Conservation (phyloP, 441 rosid genomes). For the Bruguiera hainesii region DNA sequence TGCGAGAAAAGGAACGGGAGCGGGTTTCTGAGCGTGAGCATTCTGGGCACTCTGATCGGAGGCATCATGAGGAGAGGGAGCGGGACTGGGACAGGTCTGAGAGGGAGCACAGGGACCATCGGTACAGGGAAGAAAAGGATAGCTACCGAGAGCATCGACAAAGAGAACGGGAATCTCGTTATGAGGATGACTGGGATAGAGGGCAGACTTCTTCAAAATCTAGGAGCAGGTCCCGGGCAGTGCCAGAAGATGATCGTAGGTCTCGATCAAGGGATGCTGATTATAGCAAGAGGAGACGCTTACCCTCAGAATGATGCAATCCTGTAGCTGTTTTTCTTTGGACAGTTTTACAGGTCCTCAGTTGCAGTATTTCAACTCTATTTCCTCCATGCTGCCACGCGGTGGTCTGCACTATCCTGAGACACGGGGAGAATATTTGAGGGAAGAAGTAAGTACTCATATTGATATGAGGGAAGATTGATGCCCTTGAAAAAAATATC, state of each 20-base stretch:
- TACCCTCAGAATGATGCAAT: slow-evolving; percentile 43
- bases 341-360: slow-evolving; percentile 16
- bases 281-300: slow-evolving; percentile 74
- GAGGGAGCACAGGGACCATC: slow-evolving; percentile 40
- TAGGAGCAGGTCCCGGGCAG: slow-evolving; percentile 58
- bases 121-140: slow-evolving; percentile 62
- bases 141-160: slow-evolving; percentile 55
- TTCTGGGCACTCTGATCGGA: slow-evolving; percentile 74
- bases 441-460: slow-evolving; percentile 41
- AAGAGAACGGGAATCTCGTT: slow-evolving; percentile 58
- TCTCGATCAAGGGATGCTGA: slow-evolving; percentile 79
- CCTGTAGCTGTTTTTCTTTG: neutral
- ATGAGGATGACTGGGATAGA: slow-evolving; percentile 63
- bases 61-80: slow-evolving; percentile 65
- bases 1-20: slow-evolving; percentile 64
- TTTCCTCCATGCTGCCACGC: neutral
- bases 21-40: slow-evolving; percentile 63
- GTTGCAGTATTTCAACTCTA: too few species aligned
- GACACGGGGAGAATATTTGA: slow-evolving; percentile 26
- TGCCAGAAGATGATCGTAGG: slow-evolving; percentile 61
- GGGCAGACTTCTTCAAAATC: slow-evolving; percentile 57
- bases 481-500: neutral
- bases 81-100: slow-evolving; percentile 45
- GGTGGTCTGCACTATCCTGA: slow-evolving; percentile 13
- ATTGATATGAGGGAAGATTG: slow-evolving; percentile 24